Evolutionary conservation across 257 asterid genomes (phyloP), one percentile per base, ranked within the genome.

Genomic region (Linderniella brevidens): DNA sequence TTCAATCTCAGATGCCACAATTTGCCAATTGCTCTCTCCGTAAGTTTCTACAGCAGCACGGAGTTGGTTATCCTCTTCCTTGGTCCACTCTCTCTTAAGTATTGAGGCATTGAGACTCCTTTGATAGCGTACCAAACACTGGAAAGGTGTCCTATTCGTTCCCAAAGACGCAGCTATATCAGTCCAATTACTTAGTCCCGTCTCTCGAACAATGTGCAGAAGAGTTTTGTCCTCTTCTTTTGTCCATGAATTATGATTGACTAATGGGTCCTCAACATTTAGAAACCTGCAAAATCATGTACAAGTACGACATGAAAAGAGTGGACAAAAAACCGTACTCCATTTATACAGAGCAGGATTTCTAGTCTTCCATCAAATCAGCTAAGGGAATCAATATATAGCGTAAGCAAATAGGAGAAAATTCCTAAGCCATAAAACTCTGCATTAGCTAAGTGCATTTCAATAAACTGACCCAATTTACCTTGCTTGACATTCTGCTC

Each of bases 81-180:
- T 64, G 14, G 81, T 78, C 98, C 98, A 90, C 65, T 81, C 94
- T 59, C 98, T 70, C 67, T 78, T 90, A 53, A 90, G 67, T 55
- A 90, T 77, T 32, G 94, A 81, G 64, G 94, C 92, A 73, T 85
- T 90, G 19, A 90, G 92, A 62, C 98, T 90, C 65, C 98, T 79
- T 48, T 90, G 98, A 58, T 78, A 90, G 39, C 90, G 98, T 56
- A 92, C 77, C 68, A 90, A 68, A 71, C 96, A 90, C 71, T 78
- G 93, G 63, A 71, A 90, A 3, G 98, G 94, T 51, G 96, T 90
- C 64, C 96, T 78, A 50, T 67, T 76, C 52, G 90, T 82, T 51
- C 77, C 83, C 65, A 85, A 61, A 41, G 78, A 71, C 52, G 59
- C 69, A 65, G 96, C 80, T 57, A 81, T 85, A 59, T 85, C 92